phyloP scores from a whole-genome alignment of 2,329 filamentous ascomycete genomes.

The Aspergillus spinulosporus region DNA sequence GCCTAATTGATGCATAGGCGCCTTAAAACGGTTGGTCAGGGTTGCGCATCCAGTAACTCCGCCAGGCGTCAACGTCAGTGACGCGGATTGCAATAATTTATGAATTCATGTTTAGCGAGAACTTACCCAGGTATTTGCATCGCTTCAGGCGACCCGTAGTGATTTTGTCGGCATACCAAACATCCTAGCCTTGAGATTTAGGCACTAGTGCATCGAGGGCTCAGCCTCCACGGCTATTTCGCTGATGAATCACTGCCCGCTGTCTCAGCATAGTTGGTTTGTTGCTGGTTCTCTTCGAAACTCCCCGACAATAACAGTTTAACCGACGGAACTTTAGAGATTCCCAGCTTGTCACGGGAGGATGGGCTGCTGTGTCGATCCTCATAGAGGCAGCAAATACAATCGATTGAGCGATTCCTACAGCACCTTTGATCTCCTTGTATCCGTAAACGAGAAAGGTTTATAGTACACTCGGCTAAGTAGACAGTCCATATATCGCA shows the following conservation, averaged over 20 bases:
- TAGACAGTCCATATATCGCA: neutral
- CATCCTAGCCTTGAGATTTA: slow-evolving; percentile 14
- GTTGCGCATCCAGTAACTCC: neutral
- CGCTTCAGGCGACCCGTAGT: slow-evolving; percentile 13
- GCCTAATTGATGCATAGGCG: slow-evolving; percentile 14
- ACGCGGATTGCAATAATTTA: neutral
- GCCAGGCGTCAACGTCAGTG: neutral
- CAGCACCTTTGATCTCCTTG: neutral
- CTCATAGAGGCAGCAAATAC: neutral
- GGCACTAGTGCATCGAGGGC: slow-evolving; percentile 20
- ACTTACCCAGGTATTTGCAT: slow-evolving; percentile 5
- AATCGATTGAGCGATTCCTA: neutral
- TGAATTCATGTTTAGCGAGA: no score
- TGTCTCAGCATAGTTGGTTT: slow-evolving; percentile 6
- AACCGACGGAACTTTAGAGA: neutral
- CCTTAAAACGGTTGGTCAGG: slow-evolving; percentile 11
- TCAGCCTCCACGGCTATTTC: neutral
- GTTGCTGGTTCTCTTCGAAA: neutral
- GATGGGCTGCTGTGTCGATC: neutral
- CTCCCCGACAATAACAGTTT: neutral
- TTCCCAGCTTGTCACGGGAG: neutral
- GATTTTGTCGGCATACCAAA: slow-evolving; percentile 6
- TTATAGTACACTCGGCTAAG: slow-evolving; percentile 8
- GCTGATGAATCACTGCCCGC: neutral
- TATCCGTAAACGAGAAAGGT: neutral